Conservation (phyloP, 805 yeast genomes). For the Teunomyces aglyptinius region DNA sequence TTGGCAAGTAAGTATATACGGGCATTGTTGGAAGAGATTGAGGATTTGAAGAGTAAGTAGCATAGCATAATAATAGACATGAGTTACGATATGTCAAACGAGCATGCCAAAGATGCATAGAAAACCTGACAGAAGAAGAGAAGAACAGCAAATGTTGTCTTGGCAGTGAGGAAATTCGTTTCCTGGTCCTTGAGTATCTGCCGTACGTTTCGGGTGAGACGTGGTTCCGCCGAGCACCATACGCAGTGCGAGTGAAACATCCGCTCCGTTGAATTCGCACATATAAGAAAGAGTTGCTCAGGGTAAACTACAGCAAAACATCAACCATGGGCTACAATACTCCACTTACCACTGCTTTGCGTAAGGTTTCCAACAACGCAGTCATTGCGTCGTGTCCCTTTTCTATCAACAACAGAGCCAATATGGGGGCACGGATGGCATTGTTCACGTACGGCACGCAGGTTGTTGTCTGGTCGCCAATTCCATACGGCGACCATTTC, state of each 20-base stretch:
- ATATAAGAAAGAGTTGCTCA: too few species aligned
- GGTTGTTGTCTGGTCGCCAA: constrained; percentile 16
- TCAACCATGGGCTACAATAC: constrained; percentile 29
- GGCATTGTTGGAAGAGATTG: constrained; percentile 30
- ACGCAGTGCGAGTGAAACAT: too few species aligned
- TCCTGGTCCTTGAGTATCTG: too few species aligned
- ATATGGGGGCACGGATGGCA: constrained; percentile 43
- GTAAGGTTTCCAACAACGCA: constrained; percentile 29
- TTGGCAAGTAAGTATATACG: constrained; percentile 71
- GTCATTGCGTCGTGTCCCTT: constrained; percentile 33
- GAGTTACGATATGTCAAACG: too few species aligned
- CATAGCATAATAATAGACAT: constrained; percentile 3
- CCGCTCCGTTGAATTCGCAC: too few species aligned
- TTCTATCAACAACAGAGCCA: constrained; percentile 23
- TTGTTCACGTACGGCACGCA: constrained; percentile 24
- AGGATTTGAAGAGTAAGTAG: constrained; percentile 11
- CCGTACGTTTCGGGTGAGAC: too few species aligned
- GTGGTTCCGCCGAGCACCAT: too few species aligned
- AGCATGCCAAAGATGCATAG: too few species aligned
- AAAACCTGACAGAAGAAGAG: too few species aligned
- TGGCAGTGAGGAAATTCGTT: too few species aligned
- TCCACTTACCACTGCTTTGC: constrained; percentile 26
- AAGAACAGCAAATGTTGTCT: too few species aligned
- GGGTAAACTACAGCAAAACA: too few species aligned
- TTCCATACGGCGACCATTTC: constrained; percentile 14